phyloP scores from a whole-genome alignment of 495 filamentous ascomycete genomes.

The Astrocystis sublimbata region DNA sequence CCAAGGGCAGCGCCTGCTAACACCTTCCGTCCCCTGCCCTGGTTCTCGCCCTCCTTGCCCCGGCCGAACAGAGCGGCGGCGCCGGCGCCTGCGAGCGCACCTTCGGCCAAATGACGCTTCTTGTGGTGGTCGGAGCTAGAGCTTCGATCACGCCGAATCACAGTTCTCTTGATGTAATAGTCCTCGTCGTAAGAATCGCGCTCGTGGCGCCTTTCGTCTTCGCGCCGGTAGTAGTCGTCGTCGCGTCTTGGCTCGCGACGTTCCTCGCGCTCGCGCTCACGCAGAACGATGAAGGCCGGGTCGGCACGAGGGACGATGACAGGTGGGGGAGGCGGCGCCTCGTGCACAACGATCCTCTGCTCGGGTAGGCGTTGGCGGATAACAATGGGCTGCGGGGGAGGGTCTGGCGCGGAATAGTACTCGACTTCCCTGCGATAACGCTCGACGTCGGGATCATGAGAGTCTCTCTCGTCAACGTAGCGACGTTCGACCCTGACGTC shows the following conservation, averaged over 20 bases:
- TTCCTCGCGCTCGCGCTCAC: no score
- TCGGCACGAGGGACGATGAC: conserved; percentile 66
- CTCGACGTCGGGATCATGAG: conserved; percentile 54
- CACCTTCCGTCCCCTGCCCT: conserved; percentile 68
- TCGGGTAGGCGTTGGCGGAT: conserved; percentile 63
- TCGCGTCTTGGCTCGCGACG: conserved; percentile 47
- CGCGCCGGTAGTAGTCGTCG: conserved; percentile 60
- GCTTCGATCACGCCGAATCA: conserved; percentile 53
- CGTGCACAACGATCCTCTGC: conserved; percentile 73
- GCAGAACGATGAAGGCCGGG: conserved; percentile 68
- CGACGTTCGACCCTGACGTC: conserved; percentile 52
- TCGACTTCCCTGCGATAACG: conserved; percentile 68
- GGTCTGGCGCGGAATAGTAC: conserved; percentile 60
- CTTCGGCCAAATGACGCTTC: conserved; percentile 81
- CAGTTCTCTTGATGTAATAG: conserved; percentile 46
- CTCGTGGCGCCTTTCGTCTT: conserved; percentile 48
- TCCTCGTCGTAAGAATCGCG: conserved; percentile 49
- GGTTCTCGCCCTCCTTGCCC: conserved; percentile 51
- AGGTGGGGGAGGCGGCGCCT: conserved; percentile 63
- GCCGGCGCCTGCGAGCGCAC: conserved; percentile 77
- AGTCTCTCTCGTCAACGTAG: conserved; percentile 44
- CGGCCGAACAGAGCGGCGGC: conserved; percentile 72
- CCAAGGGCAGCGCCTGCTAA: conserved; percentile 80
- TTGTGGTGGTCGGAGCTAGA: conserved; percentile 62
- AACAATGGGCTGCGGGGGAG: conserved; percentile 56